Percentiles rank a stretch among this genome's conserved stretches.
Evolutionary conservation across 73 alveolate species (phyloP).

Genomic region (Effrenium voratum): DNA sequence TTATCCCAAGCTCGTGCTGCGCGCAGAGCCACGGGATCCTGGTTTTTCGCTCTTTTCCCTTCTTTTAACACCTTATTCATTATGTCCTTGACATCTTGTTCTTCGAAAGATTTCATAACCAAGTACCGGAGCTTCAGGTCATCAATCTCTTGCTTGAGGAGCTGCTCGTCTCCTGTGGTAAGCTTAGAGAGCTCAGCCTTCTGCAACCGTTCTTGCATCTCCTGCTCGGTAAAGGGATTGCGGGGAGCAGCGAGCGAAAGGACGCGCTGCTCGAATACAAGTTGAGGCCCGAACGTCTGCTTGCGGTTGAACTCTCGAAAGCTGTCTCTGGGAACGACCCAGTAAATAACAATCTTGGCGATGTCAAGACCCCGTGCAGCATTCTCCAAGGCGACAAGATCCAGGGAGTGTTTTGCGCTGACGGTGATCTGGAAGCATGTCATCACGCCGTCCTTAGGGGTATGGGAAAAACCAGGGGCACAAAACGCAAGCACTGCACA

Average conservation of each 20-base stretch:
- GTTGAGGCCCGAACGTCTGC: neutral
- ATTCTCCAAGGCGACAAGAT: too few relatives aligned
- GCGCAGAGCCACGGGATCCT: neutral
- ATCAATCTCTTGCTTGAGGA: neutral
- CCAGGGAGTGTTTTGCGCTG: too few relatives aligned
- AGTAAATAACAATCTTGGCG: too few relatives aligned
- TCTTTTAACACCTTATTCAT: neutral
- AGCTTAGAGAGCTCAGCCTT: neutral
- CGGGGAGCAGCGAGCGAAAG: neutral
- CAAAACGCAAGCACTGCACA: too few relatives aligned
- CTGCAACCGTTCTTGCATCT: neutral
- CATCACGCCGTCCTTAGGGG: too few relatives aligned
- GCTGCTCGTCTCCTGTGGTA: neutral
- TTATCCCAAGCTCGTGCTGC: conserved; percentile 2
- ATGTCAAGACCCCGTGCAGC: too few relatives aligned
- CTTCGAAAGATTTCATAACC: neutral
- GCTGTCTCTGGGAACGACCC: too few relatives aligned
- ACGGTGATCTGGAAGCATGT: too few relatives aligned
- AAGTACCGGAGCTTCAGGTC: neutral
- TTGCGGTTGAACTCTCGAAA: too few relatives aligned
- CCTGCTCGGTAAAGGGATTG: conserved; percentile 4
- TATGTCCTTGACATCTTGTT: neutral
- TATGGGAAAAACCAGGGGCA: too few relatives aligned
- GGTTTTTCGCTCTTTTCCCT: neutral
- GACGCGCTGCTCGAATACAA: conserved; percentile 1